Evolutionary conservation across 371 early-diverging fungal species (phyloP), one percentile per base, ranked within the genome.

Genomic region (Mucor plumbeus): DNA sequence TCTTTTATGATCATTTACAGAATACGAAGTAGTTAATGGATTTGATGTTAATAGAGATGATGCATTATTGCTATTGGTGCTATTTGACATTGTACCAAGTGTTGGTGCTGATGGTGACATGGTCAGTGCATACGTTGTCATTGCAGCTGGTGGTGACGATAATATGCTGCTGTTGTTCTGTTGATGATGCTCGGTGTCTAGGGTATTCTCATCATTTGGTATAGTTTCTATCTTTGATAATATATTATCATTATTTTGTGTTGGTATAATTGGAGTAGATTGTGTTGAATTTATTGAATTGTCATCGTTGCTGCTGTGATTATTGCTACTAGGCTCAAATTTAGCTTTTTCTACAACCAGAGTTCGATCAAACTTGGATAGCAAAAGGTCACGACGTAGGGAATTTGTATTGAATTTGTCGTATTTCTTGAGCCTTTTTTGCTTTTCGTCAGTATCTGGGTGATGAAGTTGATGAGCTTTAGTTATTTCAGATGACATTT

Each of bases 311-410:
- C 36, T 39, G 19, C 11, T 50, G 15, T 26, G 26, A 3, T 26
- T 26, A 26, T 44, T 44, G 44, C 11, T 31, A 26, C 13, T 60
- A 9, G 68, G 59, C 40, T 69, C 69, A 21, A 64, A 61, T 8
- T 55, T 31, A 36, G 82, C 79, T 47, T 77, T 81, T 61, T 81
- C 82, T 1, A 81, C 74, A 7, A 75, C 77, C 43, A 81, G 35
- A 14, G 73, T 81, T 41, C 72, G 68, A 69, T 73, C 69, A 64
- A 73, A 73, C 31, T 69, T 69, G 21, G 69, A 63, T 14, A 68
- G 59, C n/a, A 72, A 38, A 3, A 69, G 63, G 43, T 57, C 70
- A 55, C 65, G 64, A 36, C 67, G 73, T n/a, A 58, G 68, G 11
- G 71, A 67, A 26, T 73, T 61, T 39, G 69, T 26, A 17, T 64